These are phyloP conservation scores for Macrolepiota dolichaula DNA, from an alignment of 768 basidiomycete species.

Conservation along the genomic window DNA sequence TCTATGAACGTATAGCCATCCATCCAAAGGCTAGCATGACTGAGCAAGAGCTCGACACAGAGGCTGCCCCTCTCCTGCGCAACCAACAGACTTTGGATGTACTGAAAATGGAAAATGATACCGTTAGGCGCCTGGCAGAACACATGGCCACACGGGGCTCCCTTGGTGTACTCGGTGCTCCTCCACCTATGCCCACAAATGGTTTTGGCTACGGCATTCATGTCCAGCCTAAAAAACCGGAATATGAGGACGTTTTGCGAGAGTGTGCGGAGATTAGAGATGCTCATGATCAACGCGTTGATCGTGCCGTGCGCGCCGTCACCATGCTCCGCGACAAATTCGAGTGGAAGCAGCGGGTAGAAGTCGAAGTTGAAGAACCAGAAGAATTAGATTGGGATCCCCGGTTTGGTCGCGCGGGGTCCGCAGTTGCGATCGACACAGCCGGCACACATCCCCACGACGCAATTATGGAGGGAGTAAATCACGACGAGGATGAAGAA, in stretches of 20 bases:
- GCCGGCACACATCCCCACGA: slow-evolving; percentile 21
- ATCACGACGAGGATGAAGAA: slow-evolving; percentile 24
- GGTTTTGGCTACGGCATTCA: slow-evolving; percentile 13
- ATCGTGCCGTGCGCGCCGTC: slow-evolving; percentile 77
- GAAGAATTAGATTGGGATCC: slow-evolving; percentile 77
- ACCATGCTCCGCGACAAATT: slow-evolving; percentile 75
- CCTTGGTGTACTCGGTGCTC: slow-evolving; percentile 42
- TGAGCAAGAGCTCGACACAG: slow-evolving; percentile 68
- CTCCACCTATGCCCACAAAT: slow-evolving; percentile 21
- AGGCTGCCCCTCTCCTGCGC: slow-evolving; percentile 69
- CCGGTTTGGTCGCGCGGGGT: slow-evolving; percentile 26
- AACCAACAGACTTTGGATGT: slow-evolving; percentile 82
- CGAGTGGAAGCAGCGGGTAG: slow-evolving; percentile 80
- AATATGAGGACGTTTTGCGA: slow-evolving; percentile 59
- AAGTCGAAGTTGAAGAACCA: slow-evolving; percentile 75
- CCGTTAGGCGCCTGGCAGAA: slow-evolving; percentile 65
- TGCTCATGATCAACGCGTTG: slow-evolving; percentile 73
- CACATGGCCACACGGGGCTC: slow-evolving; percentile 63
- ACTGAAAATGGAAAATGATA: slow-evolving; percentile 64
- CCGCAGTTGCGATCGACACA: slow-evolving; percentile 15
- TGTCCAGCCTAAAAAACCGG: slow-evolving; percentile 32
- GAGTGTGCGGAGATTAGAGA: slow-evolving; percentile 66
- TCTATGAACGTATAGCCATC: slow-evolving; percentile 63
- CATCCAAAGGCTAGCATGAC: slow-evolving; percentile 58
- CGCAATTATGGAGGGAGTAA: slow-evolving; percentile 25